Evolutionary conservation across 257 asterid genomes (phyloP), one percentile per base, ranked within the genome.

Genomic region (Ligustrum vulgare): DNA sequence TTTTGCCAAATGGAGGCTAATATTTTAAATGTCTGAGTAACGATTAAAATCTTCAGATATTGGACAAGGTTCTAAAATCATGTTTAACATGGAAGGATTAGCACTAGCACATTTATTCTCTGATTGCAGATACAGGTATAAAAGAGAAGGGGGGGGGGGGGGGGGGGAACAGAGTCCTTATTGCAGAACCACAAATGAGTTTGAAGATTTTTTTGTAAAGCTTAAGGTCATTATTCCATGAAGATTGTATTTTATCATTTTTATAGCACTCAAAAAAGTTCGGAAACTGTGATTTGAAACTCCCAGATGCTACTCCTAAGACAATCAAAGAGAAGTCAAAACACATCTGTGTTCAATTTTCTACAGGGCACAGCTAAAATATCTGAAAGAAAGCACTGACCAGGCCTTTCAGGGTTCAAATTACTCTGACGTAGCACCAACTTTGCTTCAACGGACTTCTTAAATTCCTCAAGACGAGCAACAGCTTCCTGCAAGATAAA

Each of bases 351-450:
- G 13, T 58, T 20, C 66, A 22, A 2, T 51, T 51, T n/a, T 49
- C 60, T 49, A 15, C 16, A 51, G 12, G 25, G n/a, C n/a, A 54
- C 31, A n/a, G 54, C 73, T 13, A 73, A 56, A 35, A 65, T 12
- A 41, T 77, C 49, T 54, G 67, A 36, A 47, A 22, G 10, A 28
- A 67, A 70, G 16, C 9, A 84, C 89, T 71, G 79, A 95, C 98
- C 99, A 83, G 99, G 98, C 74, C 97, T 87, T 75, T 95, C 98
- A 25, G 97, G 94, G 75, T 91, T 91, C 87, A 91, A 72, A 83
- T 95, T 95, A 84, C 78, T 89, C 84, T 82, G 91, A 18, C 98
- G 92, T 67, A 95, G 88, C 37, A 80, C 82, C 88, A 87, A 78
- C 79, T 93, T 95, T 18, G 94, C 90, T 80, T 95, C 97, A 67